Evolutionary conservation across 1,284 basidiomycete species (phyloP), one percentile per base, ranked within the genome.

Genomic region (Somion occarium): DNA sequence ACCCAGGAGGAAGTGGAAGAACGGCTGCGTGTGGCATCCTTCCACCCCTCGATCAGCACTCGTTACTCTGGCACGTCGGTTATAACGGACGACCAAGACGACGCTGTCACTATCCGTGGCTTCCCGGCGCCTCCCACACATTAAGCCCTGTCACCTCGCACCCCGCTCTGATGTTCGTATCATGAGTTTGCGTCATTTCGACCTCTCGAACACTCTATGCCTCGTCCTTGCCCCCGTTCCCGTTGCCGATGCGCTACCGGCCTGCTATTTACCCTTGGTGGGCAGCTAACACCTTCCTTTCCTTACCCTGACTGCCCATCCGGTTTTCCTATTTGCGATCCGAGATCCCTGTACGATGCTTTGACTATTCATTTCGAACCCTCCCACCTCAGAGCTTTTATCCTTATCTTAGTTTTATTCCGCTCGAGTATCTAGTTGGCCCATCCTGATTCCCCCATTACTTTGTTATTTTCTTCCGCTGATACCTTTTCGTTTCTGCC

Each of bases 1-100:
- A 61, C 73, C 1, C 71, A 73, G 46, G 69, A 70, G 22, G 68
- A 74, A 38, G 68, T 72, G 2, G 70, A 75, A 52, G 70, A 70
- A 42, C 68, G 73, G 9, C 57, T 78, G 55, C 69, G 78, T 22
- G 59, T 65, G 38, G 60, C 57, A 38, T 68, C 65, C 5, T 61
- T 67, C 60, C 60, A 63, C 44, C 60, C 61, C 38, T 62, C 60
- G 20, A 49, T 49, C 7, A 44, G 54, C 27, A 67, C 68, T 15
- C 50, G 58, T 18, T 62, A 64, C 53, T 66, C 65, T 13, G 46
- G 55, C 13, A 39, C 38, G 41, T 20, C 47, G 24, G 44, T 52
- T 30, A 55, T 60, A 37, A 23, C 43, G 18, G 56, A 53, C 24
- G 30, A 38, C 23, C 64, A 64, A 44, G 56, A 57, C 27, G 62